phyloP scores from a whole-genome alignment of 768 basidiomycete genomes.

The Pluteus cervinus region DNA sequence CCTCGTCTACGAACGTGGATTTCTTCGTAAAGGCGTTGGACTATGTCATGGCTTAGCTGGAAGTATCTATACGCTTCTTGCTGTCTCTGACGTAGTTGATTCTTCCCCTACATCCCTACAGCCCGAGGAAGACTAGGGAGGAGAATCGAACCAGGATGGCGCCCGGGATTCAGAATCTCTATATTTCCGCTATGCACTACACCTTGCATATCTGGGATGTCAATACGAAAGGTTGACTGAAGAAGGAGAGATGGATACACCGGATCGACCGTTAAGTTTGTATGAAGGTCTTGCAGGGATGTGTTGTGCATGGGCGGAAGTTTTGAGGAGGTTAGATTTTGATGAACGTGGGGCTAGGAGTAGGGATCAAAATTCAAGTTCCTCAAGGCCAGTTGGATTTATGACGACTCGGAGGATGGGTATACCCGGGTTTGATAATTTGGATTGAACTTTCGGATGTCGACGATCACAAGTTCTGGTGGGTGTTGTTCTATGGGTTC shows the following conservation, averaged over 20 bases:
- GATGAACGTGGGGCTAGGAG: no score
- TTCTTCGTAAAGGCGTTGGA: constrained; percentile 53
- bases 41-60: constrained; percentile 56
- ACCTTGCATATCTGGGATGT: constrained; percentile 42
- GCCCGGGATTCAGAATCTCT: constrained; percentile 9
- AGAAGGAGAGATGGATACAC: constrained; percentile 35
- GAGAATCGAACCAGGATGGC: no score
- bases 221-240: constrained; percentile 24
- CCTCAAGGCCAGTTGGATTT: no score
- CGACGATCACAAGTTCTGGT: no score
- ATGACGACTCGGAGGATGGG: no score
- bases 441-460: no score
- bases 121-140: no score
- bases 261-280: constrained; percentile 50
- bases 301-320: constrained; percentile 51
- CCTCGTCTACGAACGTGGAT: constrained; percentile 40
- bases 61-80: constrained; percentile 46
- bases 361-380: no score
- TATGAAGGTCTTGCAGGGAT: constrained; percentile 56
- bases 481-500: no score
- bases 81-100: constrained; percentile 39
- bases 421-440: no score
- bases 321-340: constrained; percentile 30
- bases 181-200: constrained; percentile 35
- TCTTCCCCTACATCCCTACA: no score